Conservation (phyloP, 2,329 filamentous ascomycete species). For the Claviceps sp. region DNA sequence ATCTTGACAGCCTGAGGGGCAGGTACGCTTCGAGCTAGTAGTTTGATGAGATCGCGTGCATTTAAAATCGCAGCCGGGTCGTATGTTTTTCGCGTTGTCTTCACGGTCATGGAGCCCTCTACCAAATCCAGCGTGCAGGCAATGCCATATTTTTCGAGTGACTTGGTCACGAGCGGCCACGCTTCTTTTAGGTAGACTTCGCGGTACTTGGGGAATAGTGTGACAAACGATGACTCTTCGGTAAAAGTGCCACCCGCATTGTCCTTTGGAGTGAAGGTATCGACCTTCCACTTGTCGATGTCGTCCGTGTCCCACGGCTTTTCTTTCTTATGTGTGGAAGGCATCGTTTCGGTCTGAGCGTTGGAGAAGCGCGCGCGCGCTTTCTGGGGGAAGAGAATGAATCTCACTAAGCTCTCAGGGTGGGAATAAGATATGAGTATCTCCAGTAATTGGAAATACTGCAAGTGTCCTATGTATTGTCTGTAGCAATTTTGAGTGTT, state of each 20-base stretch:
- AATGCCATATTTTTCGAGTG: constrained; percentile 77
- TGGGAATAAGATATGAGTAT: not conserved
- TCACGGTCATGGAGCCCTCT: constrained; percentile 92
- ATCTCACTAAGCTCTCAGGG: not conserved
- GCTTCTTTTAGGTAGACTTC: constrained; percentile 86
- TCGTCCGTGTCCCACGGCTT: constrained; percentile 96
- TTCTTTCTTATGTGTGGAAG: constrained; percentile 76
- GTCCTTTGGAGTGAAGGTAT: constrained; percentile 73
- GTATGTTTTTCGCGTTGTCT: constrained; percentile 81
- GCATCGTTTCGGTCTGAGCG: constrained; percentile 40
- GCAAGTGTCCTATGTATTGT: not conserved
- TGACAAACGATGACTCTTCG: constrained; percentile 83
- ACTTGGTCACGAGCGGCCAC: constrained; percentile 82
- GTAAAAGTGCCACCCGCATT: constrained; percentile 76
- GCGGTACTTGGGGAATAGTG: constrained; percentile 89
- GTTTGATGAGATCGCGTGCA: constrained; percentile 84
- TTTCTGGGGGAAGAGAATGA: not conserved
- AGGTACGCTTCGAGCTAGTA: constrained; percentile 82
- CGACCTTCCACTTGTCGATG: constrained; percentile 93
- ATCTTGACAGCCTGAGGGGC: constrained; percentile 91
- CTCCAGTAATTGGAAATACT: not conserved
- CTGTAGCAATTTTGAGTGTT: not conserved
- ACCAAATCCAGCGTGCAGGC: constrained; percentile 88
- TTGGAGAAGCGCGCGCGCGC: not conserved
- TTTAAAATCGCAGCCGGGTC: constrained; percentile 91